Evolutionary conservation across 129 eudicot genomes (phyloP).

Genomic region (Artemisia annua): DNA sequence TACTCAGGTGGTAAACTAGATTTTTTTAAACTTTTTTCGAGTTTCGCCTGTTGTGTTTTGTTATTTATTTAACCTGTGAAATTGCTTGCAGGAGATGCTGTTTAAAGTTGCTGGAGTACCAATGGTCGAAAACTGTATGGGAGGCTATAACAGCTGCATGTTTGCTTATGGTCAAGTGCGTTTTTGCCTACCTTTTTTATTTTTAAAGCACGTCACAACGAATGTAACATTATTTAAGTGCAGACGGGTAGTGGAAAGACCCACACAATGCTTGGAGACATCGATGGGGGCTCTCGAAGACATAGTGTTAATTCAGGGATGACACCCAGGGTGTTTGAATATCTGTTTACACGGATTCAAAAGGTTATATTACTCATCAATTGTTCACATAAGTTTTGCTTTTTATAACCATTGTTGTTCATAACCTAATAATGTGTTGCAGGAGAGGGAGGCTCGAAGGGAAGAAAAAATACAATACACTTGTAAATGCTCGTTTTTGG

Average conservation of each 20-base stretch:
- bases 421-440: slow-evolving; percentile 10
- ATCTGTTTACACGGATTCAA: slow-evolving; percentile 89
- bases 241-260: slow-evolving; percentile 99
- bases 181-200: slow-evolving; percentile 16
- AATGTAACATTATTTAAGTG: slow-evolving; percentile 5
- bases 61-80: background rate
- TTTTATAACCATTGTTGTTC: background rate
- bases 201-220: background rate
- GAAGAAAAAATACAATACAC: slow-evolving; percentile 85
- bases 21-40: too few species aligned
- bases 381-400: background rate
- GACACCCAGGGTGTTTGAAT: slow-evolving; percentile 98
- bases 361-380: slow-evolving; percentile 53
- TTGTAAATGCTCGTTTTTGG: slow-evolving; percentile 94
- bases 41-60: background rate
- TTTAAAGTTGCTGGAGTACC: slow-evolving; percentile 95
- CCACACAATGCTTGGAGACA: slow-evolving; percentile 99
- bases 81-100: slow-evolving; percentile 68
- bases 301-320: slow-evolving; percentile 97
- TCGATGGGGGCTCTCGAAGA: slow-evolving; percentile 91
- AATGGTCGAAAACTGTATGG: slow-evolving; percentile 95
- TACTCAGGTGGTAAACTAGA: slow-evolving; percentile 57
- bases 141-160: slow-evolving; percentile 97
- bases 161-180: slow-evolving; percentile 99
- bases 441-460: slow-evolving; percentile 94